phyloP scores from a whole-genome alignment of 1,284 basidiomycete genomes.

The Grifola frondosa region DNA sequence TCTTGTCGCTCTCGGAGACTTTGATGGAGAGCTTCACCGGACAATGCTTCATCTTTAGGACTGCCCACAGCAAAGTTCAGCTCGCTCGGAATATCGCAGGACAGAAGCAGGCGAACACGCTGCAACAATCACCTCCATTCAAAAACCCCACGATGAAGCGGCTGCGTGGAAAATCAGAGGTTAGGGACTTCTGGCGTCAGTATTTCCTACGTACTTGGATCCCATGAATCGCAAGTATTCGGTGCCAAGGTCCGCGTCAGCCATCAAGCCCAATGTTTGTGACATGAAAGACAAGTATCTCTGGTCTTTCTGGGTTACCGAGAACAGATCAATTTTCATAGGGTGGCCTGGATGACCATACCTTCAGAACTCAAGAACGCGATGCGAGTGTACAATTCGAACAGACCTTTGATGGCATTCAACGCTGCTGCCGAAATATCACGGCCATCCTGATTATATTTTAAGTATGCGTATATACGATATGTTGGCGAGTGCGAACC shows the following conservation, averaged over 20 bases:
- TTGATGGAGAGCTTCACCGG: constrained; percentile 74
- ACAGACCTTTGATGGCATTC: constrained; percentile 83
- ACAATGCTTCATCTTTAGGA: constrained; percentile 66
- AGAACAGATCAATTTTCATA: constrained; percentile 82
- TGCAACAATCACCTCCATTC: constrained; percentile 53
- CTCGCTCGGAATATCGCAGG: constrained; percentile 3
- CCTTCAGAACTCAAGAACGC: background rate
- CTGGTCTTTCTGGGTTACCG: constrained; percentile 68
- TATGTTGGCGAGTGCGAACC: constrained; percentile 39
- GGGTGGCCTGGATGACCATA: constrained; percentile 48
- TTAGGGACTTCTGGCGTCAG: background rate
- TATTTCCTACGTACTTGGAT: constrained; percentile 40
- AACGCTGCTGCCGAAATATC: constrained; percentile 76
- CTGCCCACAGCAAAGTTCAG: constrained; percentile 35
- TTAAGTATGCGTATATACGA: constrained; percentile 1
- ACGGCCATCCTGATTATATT: constrained; percentile 56
- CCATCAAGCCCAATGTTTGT: constrained; percentile 87
- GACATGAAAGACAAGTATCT: constrained; percentile 88
- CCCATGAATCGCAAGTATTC: constrained; percentile 93
- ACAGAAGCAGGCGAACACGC: constrained; percentile 46
- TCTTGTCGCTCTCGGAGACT: constrained; percentile 70
- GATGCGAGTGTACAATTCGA: background rate
- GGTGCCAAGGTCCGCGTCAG: constrained; percentile 87
- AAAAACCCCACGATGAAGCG: constrained; percentile 88
- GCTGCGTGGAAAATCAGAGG: constrained; percentile 24